Conservation (phyloP, 495 filamentous ascomycete genomes). For the Penicillium pulvis region DNA sequence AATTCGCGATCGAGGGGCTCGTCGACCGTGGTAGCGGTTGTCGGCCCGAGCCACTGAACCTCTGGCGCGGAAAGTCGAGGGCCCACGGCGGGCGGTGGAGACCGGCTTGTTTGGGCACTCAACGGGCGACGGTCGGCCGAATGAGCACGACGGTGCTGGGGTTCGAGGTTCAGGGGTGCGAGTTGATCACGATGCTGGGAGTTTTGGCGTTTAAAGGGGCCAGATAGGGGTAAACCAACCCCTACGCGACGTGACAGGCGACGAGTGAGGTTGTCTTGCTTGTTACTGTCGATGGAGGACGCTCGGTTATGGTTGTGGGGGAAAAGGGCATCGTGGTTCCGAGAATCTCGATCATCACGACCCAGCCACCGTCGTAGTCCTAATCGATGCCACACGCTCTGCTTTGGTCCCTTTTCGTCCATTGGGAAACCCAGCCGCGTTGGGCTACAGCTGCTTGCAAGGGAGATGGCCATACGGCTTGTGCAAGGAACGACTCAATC, state of each 20-base stretch:
- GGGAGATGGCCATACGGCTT: slow-evolving; percentile 48
- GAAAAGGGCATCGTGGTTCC: slow-evolving; percentile 23
- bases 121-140: slow-evolving; percentile 68
- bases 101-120: slow-evolving; percentile 47
- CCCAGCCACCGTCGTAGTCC: slow-evolving; percentile 50
- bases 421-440: slow-evolving; percentile 40
- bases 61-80: slow-evolving; percentile 51
- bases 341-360: slow-evolving; percentile 47
- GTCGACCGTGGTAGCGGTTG: slow-evolving; percentile 40
- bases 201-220: slow-evolving; percentile 78
- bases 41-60: slow-evolving; percentile 47
- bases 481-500: slow-evolving; percentile 36
- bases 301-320: slow-evolving; percentile 21
- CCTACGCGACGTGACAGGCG: slow-evolving; percentile 70
- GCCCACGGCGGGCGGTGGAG: slow-evolving; percentile 44
- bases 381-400: slow-evolving; percentile 55
- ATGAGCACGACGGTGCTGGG: slow-evolving; percentile 62
- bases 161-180: slow-evolving; percentile 62
- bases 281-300: slow-evolving; percentile 31
- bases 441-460: slow-evolving; percentile 46
- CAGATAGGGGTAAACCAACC: slow-evolving; percentile 72
- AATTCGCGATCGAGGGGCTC: slow-evolving; percentile 14
- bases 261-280: slow-evolving; percentile 50
- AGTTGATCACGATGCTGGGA: slow-evolving; percentile 77
- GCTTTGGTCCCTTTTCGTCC: slow-evolving; percentile 43